Conservation (phyloP, 148 eudicot species). For the Chenopodium quinoa region DNA sequence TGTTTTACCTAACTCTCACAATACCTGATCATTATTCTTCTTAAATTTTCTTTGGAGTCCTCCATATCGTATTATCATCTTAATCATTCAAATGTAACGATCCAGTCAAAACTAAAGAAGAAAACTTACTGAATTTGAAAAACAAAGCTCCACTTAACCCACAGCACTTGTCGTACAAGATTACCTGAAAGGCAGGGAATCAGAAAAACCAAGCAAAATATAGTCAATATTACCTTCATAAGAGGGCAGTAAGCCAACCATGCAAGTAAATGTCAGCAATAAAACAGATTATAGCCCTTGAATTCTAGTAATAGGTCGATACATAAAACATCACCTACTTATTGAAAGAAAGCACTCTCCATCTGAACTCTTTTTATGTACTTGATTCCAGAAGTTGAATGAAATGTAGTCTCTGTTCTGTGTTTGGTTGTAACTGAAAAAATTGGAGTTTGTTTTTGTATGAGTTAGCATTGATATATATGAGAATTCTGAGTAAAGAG, state of each 20-base stretch:
- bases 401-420: neutral
- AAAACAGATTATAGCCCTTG: neutral
- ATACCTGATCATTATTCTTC: neutral
- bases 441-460: neutral
- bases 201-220: slow-evolving; percentile 3
- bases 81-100: neutral
- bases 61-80: neutral
- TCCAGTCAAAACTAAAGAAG: neutral
- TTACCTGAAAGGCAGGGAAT: neutral
- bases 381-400: too few species aligned
- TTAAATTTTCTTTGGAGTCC: neutral
- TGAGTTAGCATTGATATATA: neutral
- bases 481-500: neutral
- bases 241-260: slow-evolving; percentile 2
- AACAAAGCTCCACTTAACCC: neutral
- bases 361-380: neutral
- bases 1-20: neutral
- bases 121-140: neutral
- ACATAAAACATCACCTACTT: neutral
- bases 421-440: neutral
- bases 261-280: neutral
- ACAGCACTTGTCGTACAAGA: neutral
- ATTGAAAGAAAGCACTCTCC: neutral
- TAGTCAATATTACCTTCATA: neutral
- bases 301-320: neutral